Evolutionary conservation across 2,329 filamentous ascomycete species (phyloP).

Genomic region (Dissoconium aciculare): DNA sequence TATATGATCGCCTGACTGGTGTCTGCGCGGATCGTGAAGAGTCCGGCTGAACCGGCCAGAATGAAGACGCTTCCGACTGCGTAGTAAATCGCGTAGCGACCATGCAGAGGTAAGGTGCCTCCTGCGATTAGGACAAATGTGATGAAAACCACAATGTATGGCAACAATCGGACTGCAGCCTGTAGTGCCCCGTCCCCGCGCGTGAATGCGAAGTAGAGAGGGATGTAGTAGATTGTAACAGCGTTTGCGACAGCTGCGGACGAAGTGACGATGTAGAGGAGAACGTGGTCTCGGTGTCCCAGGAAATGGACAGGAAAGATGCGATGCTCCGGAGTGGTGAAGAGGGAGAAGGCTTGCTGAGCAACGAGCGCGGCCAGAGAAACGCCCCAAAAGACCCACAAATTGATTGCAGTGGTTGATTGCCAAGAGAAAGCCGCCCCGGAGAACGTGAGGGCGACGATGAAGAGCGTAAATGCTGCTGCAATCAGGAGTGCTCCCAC

Average conservation of each 20-base stretch:
- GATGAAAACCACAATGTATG: conserved; percentile 27
- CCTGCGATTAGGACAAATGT: conserved; percentile 26
- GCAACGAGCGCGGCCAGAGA: conserved; percentile 30
- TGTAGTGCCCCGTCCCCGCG: conserved; percentile 28
- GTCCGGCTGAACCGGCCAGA: conserved; percentile 21
- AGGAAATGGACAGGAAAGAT: conserved; percentile 38
- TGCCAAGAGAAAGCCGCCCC: conserved; percentile 36
- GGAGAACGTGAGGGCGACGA: conserved; percentile 38
- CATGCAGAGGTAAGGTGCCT: conserved; percentile 24
- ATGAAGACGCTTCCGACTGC: conserved; percentile 24
- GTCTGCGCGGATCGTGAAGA: conserved; percentile 17
- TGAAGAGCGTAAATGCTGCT: conserved; percentile 27
- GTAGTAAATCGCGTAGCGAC: conserved; percentile 30
- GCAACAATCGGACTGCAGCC: conserved; percentile 29
- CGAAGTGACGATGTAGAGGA: conserved; percentile 30
- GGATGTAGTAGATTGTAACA: conserved; percentile 36
- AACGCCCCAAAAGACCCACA: conserved; percentile 33
- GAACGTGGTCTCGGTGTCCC: conserved; percentile 22
- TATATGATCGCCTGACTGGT: conserved; percentile 14
- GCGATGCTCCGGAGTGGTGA: conserved; percentile 31
- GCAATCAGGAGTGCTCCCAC: conserved; percentile 32
- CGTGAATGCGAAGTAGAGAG: conserved; percentile 40
- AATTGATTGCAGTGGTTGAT: conserved; percentile 29
- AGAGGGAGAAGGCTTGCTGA: conserved; percentile 37
- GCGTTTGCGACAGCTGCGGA: conserved; percentile 22